Conservation (phyloP, 164 flowering plant genomes). For the Chimonanthus salicifolius region DNA sequence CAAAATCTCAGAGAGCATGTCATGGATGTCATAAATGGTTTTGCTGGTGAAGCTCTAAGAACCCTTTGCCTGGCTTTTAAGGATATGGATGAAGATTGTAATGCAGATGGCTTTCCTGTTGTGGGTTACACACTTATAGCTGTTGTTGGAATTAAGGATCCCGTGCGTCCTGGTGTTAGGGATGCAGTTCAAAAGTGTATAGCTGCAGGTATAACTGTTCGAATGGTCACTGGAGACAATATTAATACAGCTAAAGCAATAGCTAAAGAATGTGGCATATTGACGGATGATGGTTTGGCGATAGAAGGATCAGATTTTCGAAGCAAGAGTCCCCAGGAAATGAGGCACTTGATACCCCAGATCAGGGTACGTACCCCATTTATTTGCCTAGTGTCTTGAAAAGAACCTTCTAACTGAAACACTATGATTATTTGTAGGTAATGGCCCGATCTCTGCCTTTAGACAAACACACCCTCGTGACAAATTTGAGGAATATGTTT, state of each 20-base stretch:
- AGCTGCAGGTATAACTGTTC: constrained; percentile 43
- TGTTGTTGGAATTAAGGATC: constrained; percentile 52
- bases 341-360: constrained; percentile 29
- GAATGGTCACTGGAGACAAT: constrained; percentile 61
- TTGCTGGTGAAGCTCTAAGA: constrained; percentile 43
- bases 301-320: constrained; percentile 48
- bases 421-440: constrained; percentile 13
- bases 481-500: constrained; percentile 15
- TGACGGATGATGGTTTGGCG: constrained; percentile 39
- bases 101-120: constrained; percentile 24
- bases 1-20: constrained; percentile 18
- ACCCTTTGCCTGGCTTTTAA: constrained; percentile 48
- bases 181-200: constrained; percentile 42
- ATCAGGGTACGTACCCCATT: constrained; percentile 29
- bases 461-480: constrained; percentile 32
- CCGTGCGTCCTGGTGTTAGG: constrained; percentile 48
- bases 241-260: constrained; percentile 50
- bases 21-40: constrained; percentile 32
- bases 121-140: constrained; percentile 41
- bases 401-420: background rate
- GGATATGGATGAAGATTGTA: constrained; percentile 24
- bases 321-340: constrained; percentile 21
- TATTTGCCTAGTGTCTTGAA: background rate
- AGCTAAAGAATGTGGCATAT: constrained; percentile 53
- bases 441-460: constrained; percentile 35